Percentiles rank a stretch among this genome's conserved stretches.
These are phyloP conservation scores for Umbelopsis vinacea DNA, from an alignment of 192 early-diverging fungal species.

Conservation along the genomic window DNA sequence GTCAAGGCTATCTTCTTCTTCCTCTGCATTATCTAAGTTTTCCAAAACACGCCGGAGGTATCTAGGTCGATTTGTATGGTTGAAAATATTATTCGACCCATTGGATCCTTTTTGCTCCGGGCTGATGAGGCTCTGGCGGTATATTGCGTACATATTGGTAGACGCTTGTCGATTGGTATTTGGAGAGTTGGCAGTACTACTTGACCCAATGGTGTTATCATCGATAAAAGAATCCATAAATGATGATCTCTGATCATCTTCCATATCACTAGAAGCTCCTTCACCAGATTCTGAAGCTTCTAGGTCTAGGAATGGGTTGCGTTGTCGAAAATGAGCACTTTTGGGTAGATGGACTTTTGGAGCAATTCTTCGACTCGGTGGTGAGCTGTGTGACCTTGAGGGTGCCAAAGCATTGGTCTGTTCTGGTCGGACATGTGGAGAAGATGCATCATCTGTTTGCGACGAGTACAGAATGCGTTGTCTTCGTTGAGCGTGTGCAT, in stretches of 20 bases:
- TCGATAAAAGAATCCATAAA: slow-evolving; percentile 49
- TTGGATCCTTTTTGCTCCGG: neutral
- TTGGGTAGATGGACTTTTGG: neutral
- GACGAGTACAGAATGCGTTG: neutral
- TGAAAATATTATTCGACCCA: neutral
- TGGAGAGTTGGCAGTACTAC: neutral
- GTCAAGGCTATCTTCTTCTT: neutral
- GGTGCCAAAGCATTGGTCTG: neutral
- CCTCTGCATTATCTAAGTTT: neutral
- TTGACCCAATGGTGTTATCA: slow-evolving; percentile 28
- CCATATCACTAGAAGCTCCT: slow-evolving; percentile 35
- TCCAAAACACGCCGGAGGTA: slow-evolving; percentile 6
- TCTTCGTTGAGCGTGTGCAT: neutral
- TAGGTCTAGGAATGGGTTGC: slow-evolving; percentile 43
- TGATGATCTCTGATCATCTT: slow-evolving; percentile 28
- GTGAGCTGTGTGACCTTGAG: too few relatives aligned
- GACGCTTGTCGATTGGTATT: slow-evolving; percentile 35
- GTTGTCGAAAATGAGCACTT: neutral
- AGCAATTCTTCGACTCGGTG: neutral
- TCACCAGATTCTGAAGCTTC: slow-evolving; percentile 43
- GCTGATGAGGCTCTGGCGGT: neutral
- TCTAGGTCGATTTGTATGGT: neutral
- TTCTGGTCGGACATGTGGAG: neutral
- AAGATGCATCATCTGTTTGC: neutral
- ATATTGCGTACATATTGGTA: slow-evolving; percentile 38